These are phyloP conservation scores for Clarireedia hainanense DNA, from an alignment of 2,329 filamentous ascomycete genomes.

Conservation along the genomic window DNA sequence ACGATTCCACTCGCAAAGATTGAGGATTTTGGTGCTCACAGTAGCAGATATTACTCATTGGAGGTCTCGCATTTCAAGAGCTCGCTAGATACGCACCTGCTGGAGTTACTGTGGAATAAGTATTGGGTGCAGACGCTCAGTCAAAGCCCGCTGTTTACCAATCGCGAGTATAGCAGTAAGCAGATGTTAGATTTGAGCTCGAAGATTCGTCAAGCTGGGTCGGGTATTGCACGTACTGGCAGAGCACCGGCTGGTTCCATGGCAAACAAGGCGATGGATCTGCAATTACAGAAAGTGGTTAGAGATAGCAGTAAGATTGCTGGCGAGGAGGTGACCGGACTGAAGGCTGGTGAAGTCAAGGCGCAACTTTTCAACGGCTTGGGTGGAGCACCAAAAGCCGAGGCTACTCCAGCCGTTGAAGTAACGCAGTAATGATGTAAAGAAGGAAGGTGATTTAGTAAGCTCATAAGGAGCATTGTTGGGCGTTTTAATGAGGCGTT, in stretches of 20 bases:
- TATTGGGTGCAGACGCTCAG: conserved; percentile 98
- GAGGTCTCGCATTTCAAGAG: conserved; percentile 94
- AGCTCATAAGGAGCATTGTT: conserved; percentile 2
- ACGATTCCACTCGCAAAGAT: conserved; percentile 88
- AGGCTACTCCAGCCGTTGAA: background rate
- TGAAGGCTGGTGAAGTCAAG: conserved; percentile 40
- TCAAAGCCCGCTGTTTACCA: conserved; percentile 82
- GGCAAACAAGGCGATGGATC: conserved; percentile 31
- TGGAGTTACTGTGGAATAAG: conserved; percentile 94
- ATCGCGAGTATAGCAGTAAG: conserved; percentile 86
- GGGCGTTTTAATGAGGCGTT: conserved; percentile 8
- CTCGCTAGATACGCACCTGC: conserved; percentile 74
- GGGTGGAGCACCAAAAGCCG: conserved; percentile 13
- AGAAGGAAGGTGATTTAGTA: background rate
- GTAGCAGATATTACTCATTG: conserved; percentile 81
- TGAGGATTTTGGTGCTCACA: conserved; percentile 91
- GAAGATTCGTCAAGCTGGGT: conserved; percentile 65
- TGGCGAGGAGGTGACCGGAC: conserved; percentile 40
- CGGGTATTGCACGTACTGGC: conserved; percentile 30
- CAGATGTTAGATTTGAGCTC: conserved; percentile 82
- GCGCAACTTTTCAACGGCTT: conserved; percentile 39
- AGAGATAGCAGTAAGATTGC: conserved; percentile 49
- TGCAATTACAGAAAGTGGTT: conserved; percentile 45
- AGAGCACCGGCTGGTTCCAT: conserved; percentile 22
- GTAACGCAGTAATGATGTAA: background rate